phyloP scores from a whole-genome alignment of 495 filamentous ascomycete species.

The Tetracladium marchalianum region DNA sequence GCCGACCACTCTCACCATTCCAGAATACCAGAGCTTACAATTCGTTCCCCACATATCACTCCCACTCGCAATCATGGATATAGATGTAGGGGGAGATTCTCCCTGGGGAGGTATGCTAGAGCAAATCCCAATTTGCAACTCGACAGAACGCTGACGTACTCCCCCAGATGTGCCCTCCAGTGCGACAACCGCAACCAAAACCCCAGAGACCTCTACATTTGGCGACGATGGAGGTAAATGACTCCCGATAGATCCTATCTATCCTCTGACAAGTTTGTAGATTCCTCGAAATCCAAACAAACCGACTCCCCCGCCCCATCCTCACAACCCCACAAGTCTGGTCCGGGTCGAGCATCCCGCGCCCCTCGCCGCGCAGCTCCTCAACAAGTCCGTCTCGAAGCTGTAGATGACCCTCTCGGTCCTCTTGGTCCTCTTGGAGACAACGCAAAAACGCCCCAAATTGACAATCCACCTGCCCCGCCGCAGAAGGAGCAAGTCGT shows the following conservation, averaged over 20 bases:
- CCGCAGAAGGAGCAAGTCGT: slow-evolving; percentile 75
- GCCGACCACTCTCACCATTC: slow-evolving; percentile 8
- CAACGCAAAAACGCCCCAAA: slow-evolving; percentile 32
- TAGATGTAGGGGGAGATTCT: slow-evolving; percentile 54
- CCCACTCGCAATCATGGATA: slow-evolving; percentile 38
- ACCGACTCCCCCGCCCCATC: slow-evolving; percentile 11
- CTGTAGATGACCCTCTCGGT: slow-evolving; percentile 81
- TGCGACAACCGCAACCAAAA: slow-evolving; percentile 6
- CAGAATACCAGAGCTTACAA: neutral
- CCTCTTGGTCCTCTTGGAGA: slow-evolving; percentile 81
- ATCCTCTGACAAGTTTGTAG: slow-evolving; percentile 8
- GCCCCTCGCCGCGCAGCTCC: slow-evolving; percentile 67
- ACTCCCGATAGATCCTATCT: neutral
- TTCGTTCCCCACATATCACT: neutral
- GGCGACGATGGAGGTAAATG: slow-evolving; percentile 8
- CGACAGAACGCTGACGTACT: neutral
- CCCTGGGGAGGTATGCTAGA: slow-evolving; percentile 56
- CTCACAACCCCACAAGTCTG: slow-evolving; percentile 16
- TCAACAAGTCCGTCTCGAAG: slow-evolving; percentile 75
- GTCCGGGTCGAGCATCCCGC: slow-evolving; percentile 16
- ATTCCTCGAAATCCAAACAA: slow-evolving; percentile 11
- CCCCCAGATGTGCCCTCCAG: slow-evolving; percentile 19
- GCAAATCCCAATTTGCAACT: slow-evolving; percentile 1
- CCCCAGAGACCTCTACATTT: slow-evolving; percentile 9
- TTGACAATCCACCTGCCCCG: slow-evolving; percentile 72